These are phyloP conservation scores for Dactylorhiza incarnata DNA, from an alignment of 106 monocot genomes.

Conservation along the genomic window DNA sequence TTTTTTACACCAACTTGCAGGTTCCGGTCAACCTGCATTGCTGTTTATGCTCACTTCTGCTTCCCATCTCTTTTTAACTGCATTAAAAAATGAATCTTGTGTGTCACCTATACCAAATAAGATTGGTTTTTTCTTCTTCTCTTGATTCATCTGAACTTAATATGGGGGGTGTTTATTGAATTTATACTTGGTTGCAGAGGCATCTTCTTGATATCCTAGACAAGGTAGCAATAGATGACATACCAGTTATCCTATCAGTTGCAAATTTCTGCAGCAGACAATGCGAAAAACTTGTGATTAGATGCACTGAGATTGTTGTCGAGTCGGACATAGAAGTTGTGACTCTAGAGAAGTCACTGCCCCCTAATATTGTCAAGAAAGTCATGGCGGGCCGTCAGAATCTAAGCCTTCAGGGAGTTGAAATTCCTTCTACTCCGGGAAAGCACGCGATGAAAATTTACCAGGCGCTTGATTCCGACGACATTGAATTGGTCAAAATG, in stretches of 20 bases:
- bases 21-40: not conserved
- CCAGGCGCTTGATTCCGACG: slow-evolving; percentile 75
- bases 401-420: slow-evolving; percentile 8
- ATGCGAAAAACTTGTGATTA: slow-evolving; percentile 36
- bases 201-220: slow-evolving; percentile 68
- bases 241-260: slow-evolving; percentile 47
- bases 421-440: slow-evolving; percentile 15
- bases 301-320: slow-evolving; percentile 41
- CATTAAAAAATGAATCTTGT: not conserved
- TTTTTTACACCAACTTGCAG: not conserved
- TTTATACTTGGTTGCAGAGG: slow-evolving; percentile 36
- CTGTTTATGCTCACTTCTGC: not conserved
- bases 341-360: slow-evolving; percentile 62
- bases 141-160: no score
- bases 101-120: not conserved
- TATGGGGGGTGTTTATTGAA: not conserved
- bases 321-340: slow-evolving; percentile 47
- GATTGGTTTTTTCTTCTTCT: not conserved
- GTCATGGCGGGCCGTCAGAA: slow-evolving; percentile 22
- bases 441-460: slow-evolving; percentile 52
- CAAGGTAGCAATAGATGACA: slow-evolving; percentile 46
- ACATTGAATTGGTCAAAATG: slow-evolving; percentile 73
- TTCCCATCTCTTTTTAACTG: not conserved
- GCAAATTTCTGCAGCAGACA: slow-evolving; percentile 34
- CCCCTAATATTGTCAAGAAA: slow-evolving; percentile 37